Evolutionary conservation across 2,329 filamentous ascomycete species (phyloP).

Genomic region (Fusarium goolgardi): DNA sequence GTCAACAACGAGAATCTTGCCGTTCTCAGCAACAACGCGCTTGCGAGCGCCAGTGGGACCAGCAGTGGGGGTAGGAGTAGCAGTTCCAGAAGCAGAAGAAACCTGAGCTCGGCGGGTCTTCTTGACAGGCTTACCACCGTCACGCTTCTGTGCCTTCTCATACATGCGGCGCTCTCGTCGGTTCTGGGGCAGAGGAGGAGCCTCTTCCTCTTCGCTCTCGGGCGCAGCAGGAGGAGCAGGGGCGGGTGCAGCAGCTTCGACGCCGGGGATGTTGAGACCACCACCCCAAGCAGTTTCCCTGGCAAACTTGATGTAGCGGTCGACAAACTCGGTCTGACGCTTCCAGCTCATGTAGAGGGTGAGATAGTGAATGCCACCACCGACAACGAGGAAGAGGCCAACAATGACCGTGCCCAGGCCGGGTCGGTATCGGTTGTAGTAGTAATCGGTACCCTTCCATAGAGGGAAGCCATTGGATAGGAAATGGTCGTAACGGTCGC

Average conservation of each 20-base stretch:
- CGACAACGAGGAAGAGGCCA: conserved; percentile 83
- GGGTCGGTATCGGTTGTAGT: conserved; percentile 93
- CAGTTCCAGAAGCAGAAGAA: conserved; percentile 54
- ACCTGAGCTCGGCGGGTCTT: conserved; percentile 55
- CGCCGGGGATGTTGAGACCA: conserved; percentile 76
- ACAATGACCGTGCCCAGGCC: conserved; percentile 86
- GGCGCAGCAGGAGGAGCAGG: conserved; percentile 58
- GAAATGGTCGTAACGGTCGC: conserved; percentile 96
- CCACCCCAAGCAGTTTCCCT: conserved; percentile 91
- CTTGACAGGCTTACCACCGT: conserved; percentile 66
- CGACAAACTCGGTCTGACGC: conserved; percentile 89
- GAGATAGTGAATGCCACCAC: conserved; percentile 88
- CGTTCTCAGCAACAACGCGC: conserved; percentile 91
- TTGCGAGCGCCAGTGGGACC: conserved; percentile 80
- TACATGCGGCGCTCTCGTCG: conserved; percentile 88
- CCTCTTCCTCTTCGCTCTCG: conserved; percentile 62
- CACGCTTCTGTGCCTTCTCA: conserved; percentile 83
- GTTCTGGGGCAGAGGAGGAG: conserved; percentile 72
- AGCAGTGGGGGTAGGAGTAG: conserved; percentile 61
- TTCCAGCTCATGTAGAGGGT: conserved; percentile 88
- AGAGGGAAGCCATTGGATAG: conserved; percentile 90
- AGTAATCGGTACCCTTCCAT: conserved; percentile 98
- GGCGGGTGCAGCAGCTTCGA: conserved; percentile 60
- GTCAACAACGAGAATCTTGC: conserved; percentile 94
- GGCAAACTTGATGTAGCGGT: conserved; percentile 91